These are phyloP conservation scores for Aureobasidium sp. DNA, from an alignment of 2,329 filamentous ascomycete species.

Conservation along the genomic window DNA sequence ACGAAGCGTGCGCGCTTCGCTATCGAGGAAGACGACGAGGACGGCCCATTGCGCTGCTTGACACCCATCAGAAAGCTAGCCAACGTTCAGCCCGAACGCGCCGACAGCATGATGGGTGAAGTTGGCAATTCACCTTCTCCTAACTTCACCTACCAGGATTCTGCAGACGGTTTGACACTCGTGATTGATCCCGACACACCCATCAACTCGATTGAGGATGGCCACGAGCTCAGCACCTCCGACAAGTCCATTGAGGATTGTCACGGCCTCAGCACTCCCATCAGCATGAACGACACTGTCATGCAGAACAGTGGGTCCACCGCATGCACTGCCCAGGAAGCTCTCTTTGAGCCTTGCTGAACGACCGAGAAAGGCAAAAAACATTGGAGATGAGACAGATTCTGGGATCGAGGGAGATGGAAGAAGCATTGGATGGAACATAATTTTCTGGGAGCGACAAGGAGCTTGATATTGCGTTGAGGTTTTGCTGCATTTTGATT, in stretches of 20 bases:
- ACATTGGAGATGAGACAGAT: no score
- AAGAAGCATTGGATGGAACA: neutral
- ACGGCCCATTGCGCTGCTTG: neutral
- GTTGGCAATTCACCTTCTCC: neutral
- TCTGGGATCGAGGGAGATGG: neutral
- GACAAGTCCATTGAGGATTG: no score
- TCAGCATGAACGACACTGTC: neutral
- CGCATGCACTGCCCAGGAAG: neutral
- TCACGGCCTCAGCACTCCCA: no score
- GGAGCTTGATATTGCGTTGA: neutral
- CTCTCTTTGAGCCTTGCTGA: neutral
- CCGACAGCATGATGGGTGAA: neutral
- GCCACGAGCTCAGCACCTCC: neutral
- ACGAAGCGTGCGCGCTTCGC: neutral
- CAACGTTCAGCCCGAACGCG: neutral
- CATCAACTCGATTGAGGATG: neutral
- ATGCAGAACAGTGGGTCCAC: neutral
- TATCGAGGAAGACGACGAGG: neutral
- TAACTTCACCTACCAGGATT: neutral
- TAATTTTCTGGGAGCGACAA: neutral
- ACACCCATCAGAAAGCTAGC: neutral
- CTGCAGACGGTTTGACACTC: neutral
- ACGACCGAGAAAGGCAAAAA: neutral
- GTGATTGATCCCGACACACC: neutral
- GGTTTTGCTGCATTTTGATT: neutral